Conservation (phyloP, 805 yeast genomes). For the Hermanozyma aechmeae region DNA sequence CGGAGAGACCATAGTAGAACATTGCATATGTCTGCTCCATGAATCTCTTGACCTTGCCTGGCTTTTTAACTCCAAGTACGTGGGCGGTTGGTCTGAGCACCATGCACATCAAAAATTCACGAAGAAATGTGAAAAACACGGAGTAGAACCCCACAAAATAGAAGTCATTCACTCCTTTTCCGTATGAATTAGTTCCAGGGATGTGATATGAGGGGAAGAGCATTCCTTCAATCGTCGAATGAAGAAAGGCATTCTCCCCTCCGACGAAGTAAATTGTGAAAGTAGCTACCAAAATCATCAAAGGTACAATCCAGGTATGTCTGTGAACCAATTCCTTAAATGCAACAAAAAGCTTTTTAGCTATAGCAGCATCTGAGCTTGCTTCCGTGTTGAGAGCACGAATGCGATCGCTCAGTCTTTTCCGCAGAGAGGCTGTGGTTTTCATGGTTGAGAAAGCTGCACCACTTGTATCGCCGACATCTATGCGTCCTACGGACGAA, state of each 20-base stretch:
- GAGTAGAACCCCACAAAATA: slow-evolving; percentile 72
- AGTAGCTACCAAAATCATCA: slow-evolving; percentile 35
- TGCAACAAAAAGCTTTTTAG: slow-evolving; percentile 46
- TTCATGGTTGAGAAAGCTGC: slow-evolving; percentile 62
- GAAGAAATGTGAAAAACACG: slow-evolving; percentile 77
- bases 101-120: slow-evolving; percentile 87
- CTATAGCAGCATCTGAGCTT: slow-evolving; percentile 40
- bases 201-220: slow-evolving; percentile 57
- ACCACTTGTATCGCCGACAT: slow-evolving; percentile 64
- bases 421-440: slow-evolving; percentile 33
- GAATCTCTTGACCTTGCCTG: slow-evolving; percentile 63
- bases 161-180: slow-evolving; percentile 80
- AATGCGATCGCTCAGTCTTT: slow-evolving; percentile 22
- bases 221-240: slow-evolving; percentile 50
- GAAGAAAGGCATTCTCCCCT: slow-evolving; percentile 47
- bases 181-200: slow-evolving; percentile 61
- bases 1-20: slow-evolving; percentile 68
- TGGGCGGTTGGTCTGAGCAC: slow-evolving; percentile 66
- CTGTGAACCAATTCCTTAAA: slow-evolving; percentile 49
- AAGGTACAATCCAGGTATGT: slow-evolving; percentile 68
- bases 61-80: slow-evolving; percentile 39
- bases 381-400: slow-evolving; percentile 17
- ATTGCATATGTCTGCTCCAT: slow-evolving; percentile 89
- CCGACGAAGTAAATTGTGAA: slow-evolving; percentile 42
- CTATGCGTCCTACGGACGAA: slow-evolving; percentile 68